Evolutionary conservation across 768 basidiomycete genomes (phyloP), one percentile per base, ranked within the genome.

Genomic region (Crepidotus variabilis): DNA sequence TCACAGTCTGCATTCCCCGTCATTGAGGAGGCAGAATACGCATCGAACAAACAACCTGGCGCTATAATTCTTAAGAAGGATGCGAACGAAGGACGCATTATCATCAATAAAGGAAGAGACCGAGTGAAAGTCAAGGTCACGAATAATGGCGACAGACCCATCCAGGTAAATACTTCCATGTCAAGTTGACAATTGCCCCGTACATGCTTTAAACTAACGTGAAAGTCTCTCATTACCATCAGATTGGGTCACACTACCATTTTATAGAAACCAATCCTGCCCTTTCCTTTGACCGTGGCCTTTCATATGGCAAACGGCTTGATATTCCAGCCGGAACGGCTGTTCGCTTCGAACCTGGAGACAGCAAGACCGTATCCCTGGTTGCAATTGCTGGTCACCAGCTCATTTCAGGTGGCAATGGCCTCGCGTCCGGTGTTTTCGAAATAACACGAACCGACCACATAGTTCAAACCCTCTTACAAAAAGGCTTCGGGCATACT

Each of bases 321-420:
- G 94, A 99, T 68, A 97, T 98, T 52, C 75, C 96, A 0, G 87
- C 97, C 0, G 96, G 97, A 6, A 98, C 94, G 0, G 95, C 97
- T 6, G 91, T 97, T 5, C 85, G 97, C 32, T 98, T 99, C 68
- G 97, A 99, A 68, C 96, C 97, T 0, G 93, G 94, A 1, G 93
- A 96, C 62, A 67, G 71, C 36, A 94, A 93, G 74, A 85, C 92
- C 0, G 90, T 98, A 39, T 83, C 81, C 0, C 82, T 98, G 6
- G 90, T 91, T 57, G 70, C 82, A 20, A 89, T 97, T 47, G 88
- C 82, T 14, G 97, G 96, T 0, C 69, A 73, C 0, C 80, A 82
- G 63, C 69, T 82, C 34, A 83, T 94, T 43, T 82, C 85, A 2
- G 97, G 96, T 4, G 92, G 94, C 1, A 94, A 94, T 64, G 69